Evolutionary conservation across 2,329 filamentous ascomycete genomes (phyloP).

Genomic region (Neofusicoccum laricinum): DNA sequence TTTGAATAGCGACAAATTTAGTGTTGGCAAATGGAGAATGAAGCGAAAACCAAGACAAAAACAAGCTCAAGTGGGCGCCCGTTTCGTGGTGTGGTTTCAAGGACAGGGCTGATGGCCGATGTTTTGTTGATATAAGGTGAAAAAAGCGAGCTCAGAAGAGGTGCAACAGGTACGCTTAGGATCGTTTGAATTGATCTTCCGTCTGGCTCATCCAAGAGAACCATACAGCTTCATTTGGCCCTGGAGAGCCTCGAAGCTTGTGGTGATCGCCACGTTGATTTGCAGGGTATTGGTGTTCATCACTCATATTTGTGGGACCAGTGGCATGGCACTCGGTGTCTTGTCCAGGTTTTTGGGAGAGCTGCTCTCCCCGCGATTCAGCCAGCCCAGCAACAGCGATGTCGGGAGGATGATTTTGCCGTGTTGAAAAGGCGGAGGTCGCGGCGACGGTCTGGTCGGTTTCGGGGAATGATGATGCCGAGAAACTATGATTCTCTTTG

Average conservation of each 20-base stretch:
- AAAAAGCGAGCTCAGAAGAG: background rate
- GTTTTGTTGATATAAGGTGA: background rate
- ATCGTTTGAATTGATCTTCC: background rate
- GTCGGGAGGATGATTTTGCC: background rate
- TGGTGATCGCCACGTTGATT: background rate
- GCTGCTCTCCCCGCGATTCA: background rate
- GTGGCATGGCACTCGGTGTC: background rate
- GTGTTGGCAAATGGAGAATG: background rate
- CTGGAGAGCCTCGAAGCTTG: background rate
- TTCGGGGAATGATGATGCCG: background rate
- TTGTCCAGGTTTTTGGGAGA: background rate
- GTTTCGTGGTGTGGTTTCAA: too few relatives aligned
- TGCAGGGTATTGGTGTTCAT: background rate
- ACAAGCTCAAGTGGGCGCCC: too few relatives aligned
- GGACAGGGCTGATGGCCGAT: too few relatives aligned
- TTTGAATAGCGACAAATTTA: background rate
- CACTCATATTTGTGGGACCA: background rate
- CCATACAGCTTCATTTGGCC: background rate
- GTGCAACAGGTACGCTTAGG: background rate
- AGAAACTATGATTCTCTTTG: background rate
- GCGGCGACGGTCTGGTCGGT: background rate
- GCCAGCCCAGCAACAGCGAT: background rate
- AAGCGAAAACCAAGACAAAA: background rate
- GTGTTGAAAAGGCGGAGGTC: too few relatives aligned
- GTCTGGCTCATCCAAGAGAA: conserved; percentile 1